Evolutionary conservation across 768 basidiomycete species (phyloP).

Genomic region (Agaricus blazei): DNA sequence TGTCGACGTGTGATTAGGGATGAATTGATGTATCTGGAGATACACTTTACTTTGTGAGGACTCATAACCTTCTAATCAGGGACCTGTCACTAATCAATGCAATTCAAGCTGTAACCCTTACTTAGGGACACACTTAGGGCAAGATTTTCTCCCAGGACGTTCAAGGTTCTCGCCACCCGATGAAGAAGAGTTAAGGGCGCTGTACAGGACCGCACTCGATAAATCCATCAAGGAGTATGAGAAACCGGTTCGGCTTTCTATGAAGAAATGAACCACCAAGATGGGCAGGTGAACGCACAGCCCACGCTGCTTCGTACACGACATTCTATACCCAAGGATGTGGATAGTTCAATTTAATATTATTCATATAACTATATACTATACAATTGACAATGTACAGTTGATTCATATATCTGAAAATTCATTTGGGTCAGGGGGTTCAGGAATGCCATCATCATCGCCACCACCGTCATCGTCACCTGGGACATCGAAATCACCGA

Average conservation of each 20-base stretch:
- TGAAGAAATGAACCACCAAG: no score
- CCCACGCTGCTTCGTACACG: no score
- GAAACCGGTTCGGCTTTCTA: no score
- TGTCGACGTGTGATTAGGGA: not conserved
- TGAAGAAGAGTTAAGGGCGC: not conserved
- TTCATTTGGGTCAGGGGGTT: not conserved
- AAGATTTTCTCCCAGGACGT: no score
- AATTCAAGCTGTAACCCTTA: no score
- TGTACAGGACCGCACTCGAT: not conserved
- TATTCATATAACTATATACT: not conserved
- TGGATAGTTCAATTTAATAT: not conserved
- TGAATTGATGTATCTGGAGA: no score
- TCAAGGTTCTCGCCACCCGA: not conserved
- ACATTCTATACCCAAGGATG: no score
- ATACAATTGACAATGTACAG: not conserved
- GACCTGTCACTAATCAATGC: no score
- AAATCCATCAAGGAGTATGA: not conserved
- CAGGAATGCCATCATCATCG: constrained; percentile 1
- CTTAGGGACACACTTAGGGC: no score
- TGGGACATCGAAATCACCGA: constrained; percentile 36
- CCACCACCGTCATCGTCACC: not conserved
- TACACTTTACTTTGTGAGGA: no score
- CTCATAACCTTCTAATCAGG: no score
- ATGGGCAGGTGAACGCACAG: no score
- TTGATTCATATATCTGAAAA: not conserved